A percentile compares a stretch with the other conserved stretches of the same genome.
These are phyloP conservation scores for Pichia norvegensis DNA, from an alignment of 1,139 yeast species.

Conservation along the genomic window DNA sequence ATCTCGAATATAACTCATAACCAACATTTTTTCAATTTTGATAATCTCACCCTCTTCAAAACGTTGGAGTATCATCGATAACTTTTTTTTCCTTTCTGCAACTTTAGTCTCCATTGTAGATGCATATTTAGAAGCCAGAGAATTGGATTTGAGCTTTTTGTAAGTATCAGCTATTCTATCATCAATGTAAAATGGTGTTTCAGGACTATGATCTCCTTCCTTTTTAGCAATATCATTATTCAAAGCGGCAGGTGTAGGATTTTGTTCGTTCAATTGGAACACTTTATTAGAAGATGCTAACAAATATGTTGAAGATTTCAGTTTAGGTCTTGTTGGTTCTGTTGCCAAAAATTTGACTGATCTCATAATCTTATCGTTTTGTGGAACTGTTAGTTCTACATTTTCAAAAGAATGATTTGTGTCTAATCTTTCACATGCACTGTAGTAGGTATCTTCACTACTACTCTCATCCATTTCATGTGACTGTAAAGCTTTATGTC, in stretches of 20 bases:
- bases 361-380: too few species aligned
- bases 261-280: constrained; percentile 2
- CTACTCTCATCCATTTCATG: neutral
- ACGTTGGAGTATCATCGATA: constrained; percentile 14
- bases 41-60: constrained; percentile 54
- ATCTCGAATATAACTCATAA: constrained; percentile 19
- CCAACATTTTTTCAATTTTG: constrained; percentile 58
- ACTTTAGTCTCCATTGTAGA: constrained; percentile 12
- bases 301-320: neutral
- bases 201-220: neutral
- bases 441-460: neutral
- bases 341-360: neutral
- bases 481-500: neutral
- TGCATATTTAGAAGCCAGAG: constrained; percentile 12
- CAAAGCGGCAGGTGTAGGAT: constrained; percentile 5
- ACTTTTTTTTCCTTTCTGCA: constrained; percentile 13
- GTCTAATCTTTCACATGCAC: neutral
- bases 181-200: constrained; percentile 5
- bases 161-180: constrained; percentile 9
- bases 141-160: constrained; percentile 9
- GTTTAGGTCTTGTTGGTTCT: too few species aligned
- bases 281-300: neutral
- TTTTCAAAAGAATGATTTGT: neutral
- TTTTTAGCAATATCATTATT: neutral
- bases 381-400: neutral